Base-by-base conservation (phyloP, 2,329 filamentous ascomycete species). In the Biscogniauxia sp. region DNA sequence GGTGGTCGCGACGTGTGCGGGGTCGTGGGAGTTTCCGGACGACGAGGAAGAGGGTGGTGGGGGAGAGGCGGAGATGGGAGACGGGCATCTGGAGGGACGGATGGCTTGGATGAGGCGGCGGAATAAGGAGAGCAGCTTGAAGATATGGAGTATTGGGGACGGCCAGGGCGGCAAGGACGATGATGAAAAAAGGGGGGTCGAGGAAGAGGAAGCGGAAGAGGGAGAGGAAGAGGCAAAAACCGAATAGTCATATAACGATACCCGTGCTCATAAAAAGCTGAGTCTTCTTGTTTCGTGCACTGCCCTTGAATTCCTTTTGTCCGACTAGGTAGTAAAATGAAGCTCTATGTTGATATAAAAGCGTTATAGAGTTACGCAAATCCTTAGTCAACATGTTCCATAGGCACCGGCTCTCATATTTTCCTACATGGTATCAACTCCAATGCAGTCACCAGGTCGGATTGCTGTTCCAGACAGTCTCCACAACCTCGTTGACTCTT, bases 1-100 rank as follows among this genome's bases (percentile, higher is more conserved):
- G 0, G 84, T 86, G 1, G 73, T 80, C 17, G 84, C 81, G 20
- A 86, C 84, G 0, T 86, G 83, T 67, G 82, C 83, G 0, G 84
- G 84, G 1, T 80, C 80, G 1, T 86, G 83, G 84, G 72, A 69
- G 37, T 70, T 77, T 57, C 62, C 66, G 1, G 63, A 68, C 9
- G 67, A 66, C 11, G 64, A 68, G 19, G 63, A 59, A 2, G 59
- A 55, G 7, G 56, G 17, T 19, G 58, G 58, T 28, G 53, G 61
- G 13, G 55, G 51, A 11, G 50, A 41, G 6, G 56, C 51, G 20
- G 51, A 50, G 13, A 20, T n/a, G 17, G 61, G 58, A 51, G 66
- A 55, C 20, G 60, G 52, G 11, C 57, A 32, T 63, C 60, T 0
- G 54, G 23, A 2, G 13, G n/a, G 2, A 37, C 28, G 54, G 20